Percentiles rank a stretch among this genome's conserved stretches.
Conservation (phyloP, 2,329 filamentous ascomycete species). For the Knoxdaviesia proteae region DNA sequence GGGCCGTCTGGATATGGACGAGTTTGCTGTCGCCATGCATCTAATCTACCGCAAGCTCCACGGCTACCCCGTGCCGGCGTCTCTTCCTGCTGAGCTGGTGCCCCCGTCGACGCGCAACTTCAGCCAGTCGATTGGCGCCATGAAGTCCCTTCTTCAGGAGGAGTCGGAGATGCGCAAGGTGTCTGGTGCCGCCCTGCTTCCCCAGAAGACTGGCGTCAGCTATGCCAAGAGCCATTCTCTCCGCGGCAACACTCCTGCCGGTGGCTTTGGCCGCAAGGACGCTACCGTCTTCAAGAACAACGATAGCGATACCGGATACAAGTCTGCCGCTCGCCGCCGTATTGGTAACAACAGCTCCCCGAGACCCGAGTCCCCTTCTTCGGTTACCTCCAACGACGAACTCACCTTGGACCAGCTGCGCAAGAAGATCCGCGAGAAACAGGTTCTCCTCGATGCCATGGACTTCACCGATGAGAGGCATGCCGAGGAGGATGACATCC, state of each 20-base stretch:
- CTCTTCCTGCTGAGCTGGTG: constrained; percentile 75
- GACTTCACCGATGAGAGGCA: constrained; percentile 88
- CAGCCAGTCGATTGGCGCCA: constrained; percentile 75
- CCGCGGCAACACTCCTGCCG: constrained; percentile 37
- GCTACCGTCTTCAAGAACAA: constrained; percentile 95
- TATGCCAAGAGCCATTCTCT: constrained; percentile 95
- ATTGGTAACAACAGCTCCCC: constrained; percentile 57
- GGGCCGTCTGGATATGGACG: constrained; percentile 82
- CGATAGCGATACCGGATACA: constrained; percentile 78
- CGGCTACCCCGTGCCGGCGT: constrained; percentile 76
- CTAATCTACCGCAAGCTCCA: constrained; percentile 95
- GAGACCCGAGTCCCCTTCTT: constrained; percentile 56
- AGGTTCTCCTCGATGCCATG: constrained; percentile 84
- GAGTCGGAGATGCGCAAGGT: constrained; percentile 81
- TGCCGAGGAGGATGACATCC: constrained; percentile 72
- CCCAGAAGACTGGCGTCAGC: constrained; percentile 93
- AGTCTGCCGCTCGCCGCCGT: constrained; percentile 78
- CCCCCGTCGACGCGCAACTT: constrained; percentile 89
- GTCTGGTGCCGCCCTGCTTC: constrained; percentile 73
- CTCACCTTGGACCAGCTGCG: constrained; percentile 67
- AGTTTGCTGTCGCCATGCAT: constrained; percentile 98
- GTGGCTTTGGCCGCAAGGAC: constrained; percentile 56
- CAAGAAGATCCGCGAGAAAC: constrained; percentile 86
- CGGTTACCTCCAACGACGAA: constrained; percentile 56
- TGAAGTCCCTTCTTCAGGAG: constrained; percentile 74